Evolutionary conservation across 495 filamentous ascomycete species (phyloP).

Genomic region (Trichocladium uniseriatum): DNA sequence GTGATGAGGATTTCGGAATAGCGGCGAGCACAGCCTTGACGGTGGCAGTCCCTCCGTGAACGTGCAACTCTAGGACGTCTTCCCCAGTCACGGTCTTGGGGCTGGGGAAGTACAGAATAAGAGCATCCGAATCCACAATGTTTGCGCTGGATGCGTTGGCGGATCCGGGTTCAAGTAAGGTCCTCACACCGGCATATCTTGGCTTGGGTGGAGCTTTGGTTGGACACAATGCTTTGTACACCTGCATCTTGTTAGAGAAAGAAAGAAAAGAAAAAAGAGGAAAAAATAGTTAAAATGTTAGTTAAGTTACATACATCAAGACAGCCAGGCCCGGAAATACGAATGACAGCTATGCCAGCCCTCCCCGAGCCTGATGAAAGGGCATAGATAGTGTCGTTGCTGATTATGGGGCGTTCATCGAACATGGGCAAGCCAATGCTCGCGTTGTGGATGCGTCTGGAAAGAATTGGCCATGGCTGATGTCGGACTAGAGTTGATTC

Average conservation of each 20-base stretch:
- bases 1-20: slow-evolving; percentile 43
- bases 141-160: slow-evolving; percentile 21
- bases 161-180: slow-evolving; percentile 55
- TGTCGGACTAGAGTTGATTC: neutral
- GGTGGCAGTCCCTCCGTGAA: slow-evolving; percentile 87
- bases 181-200: slow-evolving; percentile 67
- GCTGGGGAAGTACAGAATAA: slow-evolving; percentile 80
- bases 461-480: neutral
- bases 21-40: slow-evolving; percentile 75
- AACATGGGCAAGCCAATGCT: neutral
- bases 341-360: slow-evolving; percentile 86
- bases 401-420: neutral
- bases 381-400: slow-evolving; percentile 76
- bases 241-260: slow-evolving; percentile 36
- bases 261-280: neutral
- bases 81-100: slow-evolving; percentile 86
- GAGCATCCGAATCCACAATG: slow-evolving; percentile 70
- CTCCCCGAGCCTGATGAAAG: slow-evolving; percentile 78
- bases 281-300: no score
- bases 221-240: slow-evolving; percentile 72
- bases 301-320: slow-evolving; percentile 54
- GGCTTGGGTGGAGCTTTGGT: slow-evolving; percentile 52
- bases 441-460: slow-evolving; percentile 1
- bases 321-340: slow-evolving; percentile 75
- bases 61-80: slow-evolving; percentile 83